Base-by-base conservation (phyloP, 192 early-diverging fungal genomes). In the Entomortierella chlamydospora region DNA sequence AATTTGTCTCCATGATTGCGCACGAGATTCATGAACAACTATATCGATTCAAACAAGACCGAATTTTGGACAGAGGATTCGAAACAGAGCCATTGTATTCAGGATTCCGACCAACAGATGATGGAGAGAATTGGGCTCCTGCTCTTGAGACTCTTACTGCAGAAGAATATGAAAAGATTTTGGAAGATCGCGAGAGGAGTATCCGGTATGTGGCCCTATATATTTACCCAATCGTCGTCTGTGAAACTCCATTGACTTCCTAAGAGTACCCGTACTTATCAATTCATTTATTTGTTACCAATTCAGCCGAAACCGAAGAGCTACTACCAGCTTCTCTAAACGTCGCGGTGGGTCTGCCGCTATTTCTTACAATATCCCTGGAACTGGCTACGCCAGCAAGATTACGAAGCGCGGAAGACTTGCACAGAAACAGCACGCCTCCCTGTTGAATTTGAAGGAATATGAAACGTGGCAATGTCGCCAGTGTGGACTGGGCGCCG, bases 11-110 rank as follows among this genome's bases (percentile, higher is more conserved):
- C 0, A 82, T 94, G 33, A 93, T 95, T 64, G 85, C 93, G 1
- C 90, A 92, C 72, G 86, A 85, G 34, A 92, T 95, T 56, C 83
- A 91, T 54, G 92, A 95, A 62, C 93, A 95, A 58, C 79, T 95
- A 1, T 91, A 87, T 55, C 72, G 77, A 13, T 82, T 84, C 49
- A 89, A 88, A 61, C 84, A 85, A 28, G 85, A 91, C 13, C 63
- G 76, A 22, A 70, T 87, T 3, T 81, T 87, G 49, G 87, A 88
- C 42, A 55, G 70, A 26, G 83, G 80, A 20, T 76, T 72, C 22
- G 86, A 87, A 7, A 43, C 72, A 2, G 84, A 84, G 20, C 82
- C 83, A 1, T 63, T 87, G 26, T 77, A 70, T 7, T 81, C 84
- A 22, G 84, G 70, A 30, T 87, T 87, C 67, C 67, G 89, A 59